Evolutionary conservation across 2,329 filamentous ascomycete species (phyloP), one percentile per base, ranked within the genome.

Genomic region (Stachybotrys chartarum): DNA sequence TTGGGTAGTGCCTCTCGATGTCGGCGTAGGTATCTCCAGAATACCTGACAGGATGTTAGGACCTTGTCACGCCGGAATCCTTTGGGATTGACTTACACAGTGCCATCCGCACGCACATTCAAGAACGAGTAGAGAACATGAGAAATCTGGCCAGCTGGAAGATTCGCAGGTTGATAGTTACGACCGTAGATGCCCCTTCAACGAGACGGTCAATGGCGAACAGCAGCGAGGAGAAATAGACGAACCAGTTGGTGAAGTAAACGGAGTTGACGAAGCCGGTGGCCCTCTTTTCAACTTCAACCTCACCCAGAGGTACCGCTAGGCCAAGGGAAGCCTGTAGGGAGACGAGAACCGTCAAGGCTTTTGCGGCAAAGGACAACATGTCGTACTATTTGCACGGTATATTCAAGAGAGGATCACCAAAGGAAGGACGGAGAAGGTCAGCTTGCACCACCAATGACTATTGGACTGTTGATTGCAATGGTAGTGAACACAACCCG

Each of bases 91-190:
- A 68, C 78, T 65, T 79, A 87, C 72, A 93, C 87, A 63, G 89
- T 87, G 39, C 91, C 91, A 54, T 87, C 82, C 0, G 81, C 68
- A 8, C 77, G 76, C 17, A 95, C 70, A 65, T 95, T 92, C 63
- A 90, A 87, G 70, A 96, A 96, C 2, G 91, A 81, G 64, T 83
- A 96, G 2, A 96, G 78, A 1, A 96, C 77, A 63, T 94, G 89
- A 0, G 87, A 93, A 53, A 96, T 73, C 59, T 90, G 77, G 2
- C 82, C 77, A 2, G 78, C 82, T 0, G 87, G 87, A 8, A 96
- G 78, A 61, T 90, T 78, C 53, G 86, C 79, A 0, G 89, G 87
- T 55, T 88, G 80, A 67, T 87, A 90, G 61, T 88, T 83, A 53
- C 90, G 81, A 30, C 75, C 87, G 66, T 95, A 94, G 55, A 91